Evolutionary conservation across 2,329 filamentous ascomycete genomes (phyloP).

Genomic region (Aspergillus latus): DNA sequence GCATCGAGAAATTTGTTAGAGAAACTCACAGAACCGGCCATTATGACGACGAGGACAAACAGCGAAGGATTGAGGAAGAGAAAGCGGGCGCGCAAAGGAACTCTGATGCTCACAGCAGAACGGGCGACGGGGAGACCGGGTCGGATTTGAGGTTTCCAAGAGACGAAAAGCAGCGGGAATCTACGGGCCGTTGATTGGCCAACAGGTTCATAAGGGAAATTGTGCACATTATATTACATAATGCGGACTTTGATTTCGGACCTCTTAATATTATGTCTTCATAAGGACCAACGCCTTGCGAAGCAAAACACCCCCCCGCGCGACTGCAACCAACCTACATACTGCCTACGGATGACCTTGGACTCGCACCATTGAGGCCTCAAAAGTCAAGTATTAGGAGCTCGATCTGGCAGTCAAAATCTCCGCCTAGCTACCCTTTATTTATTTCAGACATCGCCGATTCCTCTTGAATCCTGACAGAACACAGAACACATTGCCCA

Average conservation of each 20-base stretch:
- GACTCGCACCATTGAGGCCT: too few species aligned
- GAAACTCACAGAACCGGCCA: constrained; percentile 56
- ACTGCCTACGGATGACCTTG: too few species aligned
- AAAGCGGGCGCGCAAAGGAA: constrained; percentile 22
- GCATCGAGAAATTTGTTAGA: constrained; percentile 24
- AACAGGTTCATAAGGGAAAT: not conserved
- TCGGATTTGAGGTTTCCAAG: constrained; percentile 22
- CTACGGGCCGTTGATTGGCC: constrained; percentile 41
- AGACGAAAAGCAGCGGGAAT: constrained; percentile 39
- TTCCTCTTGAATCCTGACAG: constrained; percentile 1
- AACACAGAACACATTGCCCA: not conserved
- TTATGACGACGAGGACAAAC: constrained; percentile 44
- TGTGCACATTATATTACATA: constrained; percentile 26
- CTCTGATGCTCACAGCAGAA: constrained; percentile 19
- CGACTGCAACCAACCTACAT: too few species aligned
- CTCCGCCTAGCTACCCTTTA: too few species aligned
- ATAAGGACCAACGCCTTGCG: not conserved
- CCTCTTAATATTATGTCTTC: constrained; percentile 2
- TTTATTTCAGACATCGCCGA: not conserved
- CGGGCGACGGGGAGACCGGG: constrained; percentile 22
- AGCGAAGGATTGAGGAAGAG: constrained; percentile 22
- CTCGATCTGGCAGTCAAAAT: too few species aligned
- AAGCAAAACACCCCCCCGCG: not conserved
- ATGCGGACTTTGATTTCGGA: constrained; percentile 15
- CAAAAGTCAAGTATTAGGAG: too few species aligned